phyloP scores from a whole-genome alignment of 176 grass and related monocot genomes.

The Eremochloa ophiuroides region DNA sequence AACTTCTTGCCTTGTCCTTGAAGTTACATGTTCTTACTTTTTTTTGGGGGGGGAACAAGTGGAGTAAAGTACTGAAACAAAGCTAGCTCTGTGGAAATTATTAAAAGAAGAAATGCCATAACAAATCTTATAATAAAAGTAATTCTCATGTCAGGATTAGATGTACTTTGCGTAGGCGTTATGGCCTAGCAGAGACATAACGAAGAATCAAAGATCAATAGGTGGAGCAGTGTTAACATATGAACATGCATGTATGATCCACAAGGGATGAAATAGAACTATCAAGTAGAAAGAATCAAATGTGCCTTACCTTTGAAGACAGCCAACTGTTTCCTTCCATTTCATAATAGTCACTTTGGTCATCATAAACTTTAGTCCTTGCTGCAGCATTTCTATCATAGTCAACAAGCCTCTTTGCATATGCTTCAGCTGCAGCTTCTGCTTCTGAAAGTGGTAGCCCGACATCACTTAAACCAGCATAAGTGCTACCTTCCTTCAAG shows the following conservation, averaged over 20 bases:
- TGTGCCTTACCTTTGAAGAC: conserved; percentile 61
- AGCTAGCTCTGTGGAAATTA: background rate
- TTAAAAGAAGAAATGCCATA: background rate
- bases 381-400: conserved; percentile 90
- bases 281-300: conserved; percentile 24
- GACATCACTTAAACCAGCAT: conserved; percentile 88
- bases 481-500: conserved; percentile 89
- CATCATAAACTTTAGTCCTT: conserved; percentile 97
- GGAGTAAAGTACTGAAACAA: no score
- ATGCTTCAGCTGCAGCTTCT: conserved; percentile 81
- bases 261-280: background rate
- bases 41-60: no score
- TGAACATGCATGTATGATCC: background rate
- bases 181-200: background rate
- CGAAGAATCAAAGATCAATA: background rate
- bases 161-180: background rate
- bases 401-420: conserved; percentile 93
- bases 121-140: background rate
- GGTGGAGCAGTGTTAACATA: background rate
- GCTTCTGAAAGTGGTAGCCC: conserved; percentile 69
- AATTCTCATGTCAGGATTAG: background rate
- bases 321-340: conserved; percentile 99
- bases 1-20: background rate
- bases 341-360: conserved; percentile 98
- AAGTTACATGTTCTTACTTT: conserved; percentile 23